Percentiles rank a stretch among this genome's conserved stretches.
These are phyloP conservation scores for Penicillium glabrum DNA, from an alignment of 2,329 filamentous ascomycete species.

Conservation along the genomic window DNA sequence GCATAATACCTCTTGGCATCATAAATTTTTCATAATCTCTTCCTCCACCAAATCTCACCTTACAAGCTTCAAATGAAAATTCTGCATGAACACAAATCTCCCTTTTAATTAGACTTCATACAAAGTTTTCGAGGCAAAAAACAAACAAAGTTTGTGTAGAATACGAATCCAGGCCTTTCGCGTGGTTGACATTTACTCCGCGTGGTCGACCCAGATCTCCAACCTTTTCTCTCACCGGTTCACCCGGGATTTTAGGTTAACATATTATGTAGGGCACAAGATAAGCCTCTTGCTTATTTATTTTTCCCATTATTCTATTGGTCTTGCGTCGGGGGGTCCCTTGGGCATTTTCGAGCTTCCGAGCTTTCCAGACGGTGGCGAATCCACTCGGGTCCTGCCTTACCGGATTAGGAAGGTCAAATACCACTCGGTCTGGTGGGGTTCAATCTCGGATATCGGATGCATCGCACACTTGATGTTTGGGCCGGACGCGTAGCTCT, in stretches of 20 bases:
- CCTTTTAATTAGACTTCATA: no score
- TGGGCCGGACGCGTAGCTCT: neutral
- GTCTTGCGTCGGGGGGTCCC: neutral
- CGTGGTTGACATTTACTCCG: neutral
- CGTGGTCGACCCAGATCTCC: neutral
- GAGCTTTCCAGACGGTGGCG: neutral
- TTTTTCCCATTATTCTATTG: neutral
- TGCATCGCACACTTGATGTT: neutral
- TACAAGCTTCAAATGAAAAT: no score
- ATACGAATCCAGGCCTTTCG: neutral
- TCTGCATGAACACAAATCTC: no score
- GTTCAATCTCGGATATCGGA: neutral
- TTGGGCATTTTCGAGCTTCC: neutral
- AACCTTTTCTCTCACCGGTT: conserved; percentile 9
- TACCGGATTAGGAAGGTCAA: neutral
- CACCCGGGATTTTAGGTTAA: neutral
- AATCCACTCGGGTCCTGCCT: neutral
- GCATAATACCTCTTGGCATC: neutral
- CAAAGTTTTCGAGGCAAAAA: neutral
- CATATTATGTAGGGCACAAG: neutral
- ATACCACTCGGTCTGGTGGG: neutral
- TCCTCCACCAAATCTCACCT: neutral
- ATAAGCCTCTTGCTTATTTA: neutral
- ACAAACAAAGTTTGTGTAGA: neutral
- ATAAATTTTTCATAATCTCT: neutral